Percentiles rank a stretch among this genome's conserved stretches.
Evolutionary conservation across 306 rosid species (phyloP).

Genomic region (Prunus mume): DNA sequence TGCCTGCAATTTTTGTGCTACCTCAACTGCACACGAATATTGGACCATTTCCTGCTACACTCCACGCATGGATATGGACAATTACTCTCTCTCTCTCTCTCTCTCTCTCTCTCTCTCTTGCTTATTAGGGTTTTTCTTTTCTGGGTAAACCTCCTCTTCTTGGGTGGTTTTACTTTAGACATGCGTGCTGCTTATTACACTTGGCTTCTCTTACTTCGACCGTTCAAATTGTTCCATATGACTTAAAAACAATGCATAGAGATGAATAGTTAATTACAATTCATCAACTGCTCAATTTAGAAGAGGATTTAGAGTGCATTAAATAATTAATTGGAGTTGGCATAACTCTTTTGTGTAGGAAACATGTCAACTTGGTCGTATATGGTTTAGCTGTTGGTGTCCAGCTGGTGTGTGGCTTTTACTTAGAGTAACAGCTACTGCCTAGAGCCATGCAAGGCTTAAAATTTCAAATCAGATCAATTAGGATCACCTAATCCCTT

Average conservation of each 20-base stretch:
- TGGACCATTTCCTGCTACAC: background rate
- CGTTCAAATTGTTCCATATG: background rate
- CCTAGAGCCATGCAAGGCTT: background rate
- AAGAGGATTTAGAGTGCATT: background rate
- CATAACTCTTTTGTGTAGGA: background rate
- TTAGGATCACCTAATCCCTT: slow-evolving; percentile 43
- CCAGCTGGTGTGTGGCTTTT: slow-evolving; percentile 47
- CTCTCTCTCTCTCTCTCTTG: too few species aligned
- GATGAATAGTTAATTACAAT: background rate
- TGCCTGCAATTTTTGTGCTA: background rate
- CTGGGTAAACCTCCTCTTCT: too few species aligned
- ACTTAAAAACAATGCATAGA: background rate
- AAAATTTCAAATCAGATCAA: background rate
- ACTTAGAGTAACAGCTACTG: slow-evolving; percentile 55
- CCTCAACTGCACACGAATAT: background rate
- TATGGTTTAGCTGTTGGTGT: background rate
- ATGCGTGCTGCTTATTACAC: background rate
- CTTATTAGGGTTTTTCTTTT: too few species aligned
- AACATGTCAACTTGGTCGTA: background rate
- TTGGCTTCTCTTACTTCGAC: background rate
- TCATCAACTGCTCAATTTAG: background rate
- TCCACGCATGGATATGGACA: background rate
- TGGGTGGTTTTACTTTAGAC: too few species aligned
- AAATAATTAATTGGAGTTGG: background rate
- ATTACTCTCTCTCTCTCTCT: background rate